These are phyloP conservation scores for Ambrosia hybrid DNA, from an alignment of 140 eudicot species.

Conservation along the genomic window DNA sequence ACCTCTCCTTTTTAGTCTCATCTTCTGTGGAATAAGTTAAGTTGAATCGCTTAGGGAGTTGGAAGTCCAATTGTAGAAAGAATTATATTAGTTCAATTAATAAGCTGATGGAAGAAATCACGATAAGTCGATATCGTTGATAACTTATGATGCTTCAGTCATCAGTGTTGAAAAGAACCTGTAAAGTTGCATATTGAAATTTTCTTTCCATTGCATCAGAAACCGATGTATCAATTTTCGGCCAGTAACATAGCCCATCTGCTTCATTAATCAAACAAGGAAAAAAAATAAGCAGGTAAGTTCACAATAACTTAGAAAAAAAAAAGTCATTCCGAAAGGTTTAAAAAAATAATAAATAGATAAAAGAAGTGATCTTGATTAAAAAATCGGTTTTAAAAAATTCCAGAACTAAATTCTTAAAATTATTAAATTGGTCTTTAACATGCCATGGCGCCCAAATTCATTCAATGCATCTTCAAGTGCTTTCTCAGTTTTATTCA, in stretches of 20 bases:
- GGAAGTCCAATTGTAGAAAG: conserved; percentile 82
- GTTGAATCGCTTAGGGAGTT: conserved; percentile 81
- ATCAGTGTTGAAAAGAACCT: too few relatives aligned
- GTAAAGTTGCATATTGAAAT: conserved; percentile 62
- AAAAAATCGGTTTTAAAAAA: too few relatives aligned
- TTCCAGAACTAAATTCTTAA: background rate
- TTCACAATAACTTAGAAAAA: too few relatives aligned
- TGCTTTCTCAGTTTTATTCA: too few relatives aligned
- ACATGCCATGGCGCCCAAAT: conserved; percentile 79
- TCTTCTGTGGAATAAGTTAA: conserved; percentile 87
- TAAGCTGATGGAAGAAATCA: too few relatives aligned
- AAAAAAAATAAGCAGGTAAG: background rate
- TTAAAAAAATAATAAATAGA: too few relatives aligned
- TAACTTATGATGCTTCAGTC: too few relatives aligned
- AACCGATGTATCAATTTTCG: conserved; percentile 68
- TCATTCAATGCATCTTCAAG: conserved; percentile 71
- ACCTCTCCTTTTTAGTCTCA: conserved; percentile 84
- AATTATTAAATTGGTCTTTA: background rate
- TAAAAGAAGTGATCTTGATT: too few relatives aligned
- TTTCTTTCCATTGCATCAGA: too few relatives aligned
- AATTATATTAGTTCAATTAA: too few relatives aligned
- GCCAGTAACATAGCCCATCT: conserved; percentile 97
- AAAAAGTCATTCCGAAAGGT: too few relatives aligned
- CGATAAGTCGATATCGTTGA: too few relatives aligned
- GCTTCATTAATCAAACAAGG: conserved; percentile 67